Conservation (phyloP, 495 filamentous ascomycete species). For the Amniculicola lignicola region DNA sequence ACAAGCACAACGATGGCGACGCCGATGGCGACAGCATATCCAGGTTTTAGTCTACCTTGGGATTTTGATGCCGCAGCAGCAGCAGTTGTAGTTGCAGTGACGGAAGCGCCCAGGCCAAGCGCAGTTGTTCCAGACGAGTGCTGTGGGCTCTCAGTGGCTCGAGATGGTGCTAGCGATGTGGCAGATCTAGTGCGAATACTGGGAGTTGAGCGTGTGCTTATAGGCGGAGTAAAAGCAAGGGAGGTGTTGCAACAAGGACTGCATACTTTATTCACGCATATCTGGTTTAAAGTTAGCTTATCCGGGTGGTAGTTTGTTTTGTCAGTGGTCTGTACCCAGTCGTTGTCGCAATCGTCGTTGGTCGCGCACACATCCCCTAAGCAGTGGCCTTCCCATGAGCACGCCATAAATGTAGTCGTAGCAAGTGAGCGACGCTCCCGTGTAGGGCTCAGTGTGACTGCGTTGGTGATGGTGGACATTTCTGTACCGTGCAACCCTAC, state of each 20-base stretch:
- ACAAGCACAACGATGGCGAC: slow-evolving; percentile 11
- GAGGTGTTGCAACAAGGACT: slow-evolving; percentile 23
- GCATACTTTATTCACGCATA: slow-evolving; percentile 24
- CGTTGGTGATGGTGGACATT: background rate
- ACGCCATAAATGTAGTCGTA: slow-evolving; percentile 14
- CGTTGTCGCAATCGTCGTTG: slow-evolving; percentile 30
- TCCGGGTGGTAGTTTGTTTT: background rate
- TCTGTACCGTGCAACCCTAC: no score
- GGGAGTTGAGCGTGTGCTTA: no score
- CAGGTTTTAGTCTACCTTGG: slow-evolving; percentile 9
- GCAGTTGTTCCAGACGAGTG: no score
- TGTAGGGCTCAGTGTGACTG: background rate
- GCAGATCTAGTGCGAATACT: no score
- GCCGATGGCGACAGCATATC: slow-evolving; percentile 10
- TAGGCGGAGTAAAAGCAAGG: no score
- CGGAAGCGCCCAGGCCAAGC: no score
- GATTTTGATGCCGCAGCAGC: background rate
- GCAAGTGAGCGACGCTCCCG: background rate
- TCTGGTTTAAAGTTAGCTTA: slow-evolving; percentile 1
- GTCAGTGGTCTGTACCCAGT: no score
- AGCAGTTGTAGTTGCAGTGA: no score
- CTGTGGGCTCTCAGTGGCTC: no score
- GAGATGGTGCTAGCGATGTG: no score
- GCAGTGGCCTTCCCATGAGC: slow-evolving; percentile 33
- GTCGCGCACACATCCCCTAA: slow-evolving; percentile 20